phyloP scores from a whole-genome alignment of 331 rosid species.

The Acacia concinna region DNA sequence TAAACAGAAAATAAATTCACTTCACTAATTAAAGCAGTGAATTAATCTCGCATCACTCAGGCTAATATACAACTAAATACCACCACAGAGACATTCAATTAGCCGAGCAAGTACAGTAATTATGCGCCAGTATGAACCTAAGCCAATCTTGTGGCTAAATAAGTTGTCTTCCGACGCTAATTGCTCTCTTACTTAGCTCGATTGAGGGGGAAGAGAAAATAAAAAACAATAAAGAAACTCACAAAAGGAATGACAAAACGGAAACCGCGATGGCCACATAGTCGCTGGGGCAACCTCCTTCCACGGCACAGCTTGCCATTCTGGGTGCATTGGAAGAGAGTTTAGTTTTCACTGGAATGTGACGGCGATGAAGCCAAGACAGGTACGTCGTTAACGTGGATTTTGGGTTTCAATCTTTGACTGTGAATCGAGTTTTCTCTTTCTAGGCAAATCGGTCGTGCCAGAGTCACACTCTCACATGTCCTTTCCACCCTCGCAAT shows the following conservation, averaged over 20 bases:
- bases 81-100: constrained; percentile 30
- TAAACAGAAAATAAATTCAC: background rate
- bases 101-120: background rate
- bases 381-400: background rate
- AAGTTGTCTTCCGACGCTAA: background rate
- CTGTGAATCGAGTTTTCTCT: background rate
- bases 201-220: background rate
- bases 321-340: constrained; percentile 34
- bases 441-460: background rate
- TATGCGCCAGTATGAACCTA: background rate
- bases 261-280: constrained; percentile 63
- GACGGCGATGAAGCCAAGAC: constrained; percentile 18
- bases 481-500: background rate
- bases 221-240: constrained; percentile 8
- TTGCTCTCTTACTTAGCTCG: background rate
- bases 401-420: background rate
- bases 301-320: constrained; percentile 67
- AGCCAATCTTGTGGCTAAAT: background rate
- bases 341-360: too few relatives aligned
- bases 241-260: constrained; percentile 59
- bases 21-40: background rate
- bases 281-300: constrained; percentile 89
- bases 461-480: background rate
- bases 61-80: constrained; percentile 23
- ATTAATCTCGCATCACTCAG: background rate